phyloP scores from a whole-genome alignment of 202 grass and related monocot species.

The Miscanthus sacchariflorus region DNA sequence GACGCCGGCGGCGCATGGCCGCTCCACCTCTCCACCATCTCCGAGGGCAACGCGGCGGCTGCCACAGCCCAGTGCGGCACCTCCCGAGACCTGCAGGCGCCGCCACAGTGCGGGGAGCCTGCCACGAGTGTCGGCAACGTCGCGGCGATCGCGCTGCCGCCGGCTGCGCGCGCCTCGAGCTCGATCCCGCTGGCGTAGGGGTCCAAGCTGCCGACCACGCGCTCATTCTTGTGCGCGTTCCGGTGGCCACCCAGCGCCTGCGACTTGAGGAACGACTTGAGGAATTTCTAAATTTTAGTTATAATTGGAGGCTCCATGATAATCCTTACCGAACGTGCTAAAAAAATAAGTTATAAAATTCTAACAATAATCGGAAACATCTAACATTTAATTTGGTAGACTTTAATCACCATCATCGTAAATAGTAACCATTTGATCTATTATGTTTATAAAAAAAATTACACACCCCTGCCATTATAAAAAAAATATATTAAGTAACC shows the following conservation, averaged over 20 bases:
- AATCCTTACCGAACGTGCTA: too few relatives aligned
- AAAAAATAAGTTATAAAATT: too few relatives aligned
- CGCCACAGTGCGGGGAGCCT: neutral
- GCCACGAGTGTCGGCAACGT: neutral
- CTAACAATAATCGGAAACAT: too few relatives aligned
- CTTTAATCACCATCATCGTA: too few relatives aligned
- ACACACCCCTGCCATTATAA: too few relatives aligned
- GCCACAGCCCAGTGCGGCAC: neutral
- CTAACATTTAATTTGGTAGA: too few relatives aligned
- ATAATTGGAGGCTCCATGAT: too few relatives aligned
- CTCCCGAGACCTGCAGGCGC: neutral
- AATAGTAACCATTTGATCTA: too few relatives aligned
- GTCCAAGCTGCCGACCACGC: conserved; percentile 36
- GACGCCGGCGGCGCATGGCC: neutral
- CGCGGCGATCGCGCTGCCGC: neutral
- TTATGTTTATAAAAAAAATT: too few relatives aligned
- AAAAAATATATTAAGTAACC: too few relatives aligned
- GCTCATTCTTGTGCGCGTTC: conserved; percentile 67
- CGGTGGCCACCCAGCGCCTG: conserved; percentile 64
- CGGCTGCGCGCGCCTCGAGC: neutral
- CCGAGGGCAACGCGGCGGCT: neutral
- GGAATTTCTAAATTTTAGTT: too few relatives aligned
- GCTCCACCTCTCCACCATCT: neutral
- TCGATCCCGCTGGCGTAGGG: neutral
- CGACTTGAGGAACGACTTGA: conserved; percentile 17